These are phyloP conservation scores for Fraxinus angustifolia DNA, from an alignment of 305 asterid species.

Conservation along the genomic window DNA sequence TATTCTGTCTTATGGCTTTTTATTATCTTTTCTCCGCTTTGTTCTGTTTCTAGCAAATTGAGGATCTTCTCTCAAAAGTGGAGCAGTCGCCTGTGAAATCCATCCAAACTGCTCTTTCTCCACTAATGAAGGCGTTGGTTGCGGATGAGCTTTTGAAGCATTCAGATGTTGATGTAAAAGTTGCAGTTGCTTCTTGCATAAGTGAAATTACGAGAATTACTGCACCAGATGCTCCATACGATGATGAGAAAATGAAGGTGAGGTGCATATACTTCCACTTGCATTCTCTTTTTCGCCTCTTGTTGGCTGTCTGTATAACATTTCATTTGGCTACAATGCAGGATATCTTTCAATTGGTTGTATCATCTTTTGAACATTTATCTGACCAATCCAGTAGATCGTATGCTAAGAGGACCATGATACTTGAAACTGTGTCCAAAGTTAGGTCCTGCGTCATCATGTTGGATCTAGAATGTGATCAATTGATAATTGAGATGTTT, in stretches of 20 bases:
- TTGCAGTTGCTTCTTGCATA: constrained; percentile 83
- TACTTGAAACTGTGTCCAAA: constrained; percentile 88
- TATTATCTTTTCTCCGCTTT: constrained; percentile 7
- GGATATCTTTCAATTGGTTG: constrained; percentile 85
- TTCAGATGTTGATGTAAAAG: constrained; percentile 72
- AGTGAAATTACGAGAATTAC: constrained; percentile 93
- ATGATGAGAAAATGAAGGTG: constrained; percentile 83
- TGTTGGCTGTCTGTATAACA: constrained; percentile 23
- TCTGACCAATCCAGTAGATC: constrained; percentile 70
- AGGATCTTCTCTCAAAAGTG: constrained; percentile 58
- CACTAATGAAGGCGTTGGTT: constrained; percentile 57
- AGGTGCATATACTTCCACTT: not conserved
- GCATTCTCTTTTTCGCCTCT: constrained; percentile 3
- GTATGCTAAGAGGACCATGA: constrained; percentile 57
- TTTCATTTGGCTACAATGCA: constrained; percentile 37
- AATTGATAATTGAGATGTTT: constrained; percentile 78
- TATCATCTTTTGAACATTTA: constrained; percentile 73
- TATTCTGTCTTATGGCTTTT: constrained; percentile 2
- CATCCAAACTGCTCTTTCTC: constrained; percentile 60
- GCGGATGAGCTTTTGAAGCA: constrained; percentile 60
- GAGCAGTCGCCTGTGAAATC: constrained; percentile 91
- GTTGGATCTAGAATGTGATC: constrained; percentile 95
- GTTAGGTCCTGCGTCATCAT: constrained; percentile 90
- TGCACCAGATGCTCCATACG: constrained; percentile 85
- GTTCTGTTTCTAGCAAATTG: constrained; percentile 44